Evolutionary conservation across 1,139 yeast genomes (phyloP).

Genomic region (Blastobotrys buckinghamii): DNA sequence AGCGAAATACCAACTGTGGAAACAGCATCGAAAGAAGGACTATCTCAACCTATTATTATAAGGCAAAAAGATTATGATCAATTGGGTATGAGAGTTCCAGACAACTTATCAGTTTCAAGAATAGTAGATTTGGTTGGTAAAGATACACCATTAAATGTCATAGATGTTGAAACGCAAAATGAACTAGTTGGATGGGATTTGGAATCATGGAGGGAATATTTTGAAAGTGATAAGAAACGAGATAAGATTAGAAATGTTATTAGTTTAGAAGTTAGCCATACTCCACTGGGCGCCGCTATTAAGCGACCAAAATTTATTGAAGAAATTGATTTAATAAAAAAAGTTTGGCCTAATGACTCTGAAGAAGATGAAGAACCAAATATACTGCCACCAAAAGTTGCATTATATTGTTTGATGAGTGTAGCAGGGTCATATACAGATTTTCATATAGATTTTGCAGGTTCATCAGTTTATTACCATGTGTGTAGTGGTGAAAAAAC

Average conservation of each 20-base stretch:
- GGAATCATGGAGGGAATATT: conserved; percentile 71
- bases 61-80: conserved; percentile 30
- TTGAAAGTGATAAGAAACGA: conserved; percentile 41
- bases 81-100: conserved; percentile 42
- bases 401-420: conserved; percentile 84
- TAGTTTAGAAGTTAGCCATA: conserved; percentile 67
- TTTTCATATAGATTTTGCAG: conserved; percentile 89
- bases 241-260: conserved; percentile 76
- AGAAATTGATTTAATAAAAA: conserved; percentile 63
- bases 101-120: conserved; percentile 45
- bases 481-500: conserved; percentile 66
- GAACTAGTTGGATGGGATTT: conserved; percentile 57
- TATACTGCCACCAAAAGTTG: conserved; percentile 52
- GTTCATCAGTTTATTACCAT: conserved; percentile 86
- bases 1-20: conserved; percentile 34
- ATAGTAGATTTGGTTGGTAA: conserved; percentile 59
- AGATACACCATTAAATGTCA: conserved; percentile 66
- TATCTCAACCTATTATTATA: conserved; percentile 39
- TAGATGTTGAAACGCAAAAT: conserved; percentile 85
- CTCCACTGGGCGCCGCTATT: conserved; percentile 47
- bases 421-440: conserved; percentile 78
- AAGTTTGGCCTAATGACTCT: conserved; percentile 47
- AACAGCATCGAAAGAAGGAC: conserved; percentile 33
- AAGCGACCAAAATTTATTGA: conserved; percentile 62
- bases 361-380: conserved; percentile 10